Evolutionary conservation across 78 protist genomes (phyloP).

Genomic region (Bodo saltans): DNA sequence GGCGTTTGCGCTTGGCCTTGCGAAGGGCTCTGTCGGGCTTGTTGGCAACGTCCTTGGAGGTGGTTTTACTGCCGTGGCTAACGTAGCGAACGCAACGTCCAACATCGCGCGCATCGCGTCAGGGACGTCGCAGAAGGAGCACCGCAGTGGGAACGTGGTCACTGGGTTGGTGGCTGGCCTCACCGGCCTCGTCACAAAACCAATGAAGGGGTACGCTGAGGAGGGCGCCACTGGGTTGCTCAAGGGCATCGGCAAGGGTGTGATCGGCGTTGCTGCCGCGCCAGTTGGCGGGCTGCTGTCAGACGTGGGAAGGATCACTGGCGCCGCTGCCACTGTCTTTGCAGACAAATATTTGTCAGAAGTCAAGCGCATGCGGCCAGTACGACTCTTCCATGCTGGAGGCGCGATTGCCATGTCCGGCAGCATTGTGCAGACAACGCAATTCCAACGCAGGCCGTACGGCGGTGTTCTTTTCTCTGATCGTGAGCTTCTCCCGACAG

Average conservation of each 20-base stretch:
- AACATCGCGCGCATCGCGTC: not conserved
- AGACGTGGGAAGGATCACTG: slow-evolving; percentile 22
- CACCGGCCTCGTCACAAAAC: slow-evolving; percentile 40
- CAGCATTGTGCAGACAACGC: too few relatives aligned
- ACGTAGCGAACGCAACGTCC: not conserved
- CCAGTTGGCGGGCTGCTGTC: slow-evolving; percentile 41
- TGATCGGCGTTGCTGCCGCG: slow-evolving; percentile 46
- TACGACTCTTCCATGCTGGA: not conserved
- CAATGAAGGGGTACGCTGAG: slow-evolving; percentile 26
- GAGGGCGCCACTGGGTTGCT: slow-evolving; percentile 41
- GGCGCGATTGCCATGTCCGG: not conserved
- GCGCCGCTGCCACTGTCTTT: slow-evolving; percentile 2
- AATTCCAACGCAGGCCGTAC: too few relatives aligned
- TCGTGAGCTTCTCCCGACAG: too few relatives aligned
- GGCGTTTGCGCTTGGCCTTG: not conserved
- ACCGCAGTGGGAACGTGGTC: not conserved
- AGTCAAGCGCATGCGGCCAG: not conserved
- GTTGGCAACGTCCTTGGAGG: not conserved
- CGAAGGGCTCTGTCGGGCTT: not conserved
- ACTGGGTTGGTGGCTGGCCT: slow-evolving; percentile 28
- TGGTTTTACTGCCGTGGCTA: not conserved
- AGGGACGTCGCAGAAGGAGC: not conserved
- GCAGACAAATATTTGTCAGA: not conserved
- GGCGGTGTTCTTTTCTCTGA: too few relatives aligned
- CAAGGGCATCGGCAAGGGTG: slow-evolving; percentile 48